Evolutionary conservation across 1,284 basidiomycete genomes (phyloP).

Genomic region (Xerocomus amazonicus): DNA sequence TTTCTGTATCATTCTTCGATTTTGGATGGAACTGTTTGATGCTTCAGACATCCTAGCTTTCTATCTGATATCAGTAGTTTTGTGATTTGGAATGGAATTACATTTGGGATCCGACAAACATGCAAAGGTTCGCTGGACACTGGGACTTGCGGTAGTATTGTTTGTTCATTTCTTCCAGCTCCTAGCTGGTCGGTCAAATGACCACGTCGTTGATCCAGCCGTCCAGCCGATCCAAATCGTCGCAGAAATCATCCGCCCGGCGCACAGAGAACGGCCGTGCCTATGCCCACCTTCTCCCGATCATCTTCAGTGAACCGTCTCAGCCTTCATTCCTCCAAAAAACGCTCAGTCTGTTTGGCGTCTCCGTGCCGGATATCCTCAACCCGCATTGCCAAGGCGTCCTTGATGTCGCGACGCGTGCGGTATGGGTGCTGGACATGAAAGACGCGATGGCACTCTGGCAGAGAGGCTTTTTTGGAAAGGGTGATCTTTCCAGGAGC

Average conservation of each 20-base stretch:
- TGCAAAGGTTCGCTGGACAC: too few species aligned
- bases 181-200: not conserved
- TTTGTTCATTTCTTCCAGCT: not conserved
- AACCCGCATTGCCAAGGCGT: constrained; percentile 66
- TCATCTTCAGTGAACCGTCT: constrained; percentile 47
- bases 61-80: too few species aligned
- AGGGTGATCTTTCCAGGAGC: constrained; percentile 89
- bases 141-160: too few species aligned
- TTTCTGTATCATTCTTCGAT: too few species aligned
- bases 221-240: constrained; percentile 28
- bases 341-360: constrained; percentile 53
- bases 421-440: constrained; percentile 73
- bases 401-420: constrained; percentile 70
- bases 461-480: constrained; percentile 94
- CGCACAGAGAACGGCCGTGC: constrained; percentile 62
- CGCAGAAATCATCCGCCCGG: constrained; percentile 49
- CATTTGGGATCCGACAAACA: too few species aligned
- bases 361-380: constrained; percentile 45
- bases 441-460: constrained; percentile 73
- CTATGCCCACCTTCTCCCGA: constrained; percentile 63
- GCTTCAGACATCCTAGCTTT: too few species aligned
- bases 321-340: constrained; percentile 37
- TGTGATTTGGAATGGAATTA: too few species aligned
- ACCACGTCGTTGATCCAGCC: constrained; percentile 49
- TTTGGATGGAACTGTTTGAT: too few species aligned